These are phyloP conservation scores for Clausena lansium DNA, from an alignment of 345 rosid genomes.

Conservation along the genomic window DNA sequence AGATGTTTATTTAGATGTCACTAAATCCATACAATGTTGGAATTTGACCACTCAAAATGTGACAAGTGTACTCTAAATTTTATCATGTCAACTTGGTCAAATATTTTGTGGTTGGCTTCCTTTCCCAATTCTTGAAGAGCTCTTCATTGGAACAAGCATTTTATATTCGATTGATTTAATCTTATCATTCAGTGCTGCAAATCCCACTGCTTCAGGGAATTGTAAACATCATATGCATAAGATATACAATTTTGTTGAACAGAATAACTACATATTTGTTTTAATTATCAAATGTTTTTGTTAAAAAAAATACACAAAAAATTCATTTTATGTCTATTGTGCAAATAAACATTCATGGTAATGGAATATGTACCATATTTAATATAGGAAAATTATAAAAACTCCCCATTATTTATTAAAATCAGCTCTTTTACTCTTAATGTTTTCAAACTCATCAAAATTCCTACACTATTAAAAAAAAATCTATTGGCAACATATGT, in stretches of 20 bases:
- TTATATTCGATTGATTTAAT: background rate
- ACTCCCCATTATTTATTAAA: too few relatives aligned
- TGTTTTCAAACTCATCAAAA: too few relatives aligned
- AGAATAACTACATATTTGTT: background rate
- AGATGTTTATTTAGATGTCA: background rate
- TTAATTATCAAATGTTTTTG: background rate
- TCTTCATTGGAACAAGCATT: too few relatives aligned
- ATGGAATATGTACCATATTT: too few relatives aligned
- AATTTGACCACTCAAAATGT: background rate
- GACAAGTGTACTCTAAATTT: background rate
- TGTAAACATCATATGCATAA: background rate
- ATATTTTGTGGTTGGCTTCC: background rate
- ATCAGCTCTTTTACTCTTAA: too few relatives aligned
- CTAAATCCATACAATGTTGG: background rate
- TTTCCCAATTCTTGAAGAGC: slow-evolving; percentile 10
- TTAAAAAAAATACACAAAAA: too few relatives aligned
- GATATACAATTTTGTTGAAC: background rate
- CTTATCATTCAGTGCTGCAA: slow-evolving; percentile 23
- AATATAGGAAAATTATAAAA: too few relatives aligned
- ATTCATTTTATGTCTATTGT: too few relatives aligned
- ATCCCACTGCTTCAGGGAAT: slow-evolving; percentile 34
- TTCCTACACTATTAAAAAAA: too few relatives aligned
- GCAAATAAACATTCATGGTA: too few relatives aligned
- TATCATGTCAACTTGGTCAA: slow-evolving; percentile 1
- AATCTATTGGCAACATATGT: too few relatives aligned